These are phyloP conservation scores for Globisporangium iwayamae DNA, from an alignment of 352 stramenopile species.

Conservation along the genomic window DNA sequence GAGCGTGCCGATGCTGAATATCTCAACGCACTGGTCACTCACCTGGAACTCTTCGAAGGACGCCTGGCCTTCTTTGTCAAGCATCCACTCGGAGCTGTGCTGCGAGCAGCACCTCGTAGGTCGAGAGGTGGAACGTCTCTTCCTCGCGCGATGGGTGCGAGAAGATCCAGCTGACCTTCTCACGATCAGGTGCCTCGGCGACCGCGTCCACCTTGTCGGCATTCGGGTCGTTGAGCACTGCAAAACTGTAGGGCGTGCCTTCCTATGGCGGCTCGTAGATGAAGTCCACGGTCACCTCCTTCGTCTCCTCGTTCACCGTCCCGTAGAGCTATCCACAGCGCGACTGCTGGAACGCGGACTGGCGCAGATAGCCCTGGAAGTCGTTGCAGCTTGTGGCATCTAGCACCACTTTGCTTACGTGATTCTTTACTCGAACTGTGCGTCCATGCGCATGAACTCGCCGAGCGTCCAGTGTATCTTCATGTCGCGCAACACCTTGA, in stretches of 20 bases:
- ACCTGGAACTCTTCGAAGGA: conserved; percentile 97
- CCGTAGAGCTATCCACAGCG: conserved; percentile 95
- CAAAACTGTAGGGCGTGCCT: conserved; percentile 84
- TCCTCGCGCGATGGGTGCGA: conserved; percentile 94
- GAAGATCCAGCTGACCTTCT: conserved; percentile 97
- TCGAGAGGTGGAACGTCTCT: conserved; percentile 93
- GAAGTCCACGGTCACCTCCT: conserved; percentile 91
- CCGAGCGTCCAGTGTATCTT: conserved; percentile 98
- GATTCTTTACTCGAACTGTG: conserved; percentile 97
- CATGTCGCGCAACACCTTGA: conserved; percentile 95
- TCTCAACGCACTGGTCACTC: conserved; percentile 96
- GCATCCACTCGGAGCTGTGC: conserved; percentile 94
- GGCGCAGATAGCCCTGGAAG: conserved; percentile 89
- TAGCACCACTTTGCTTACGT: conserved; percentile 79
- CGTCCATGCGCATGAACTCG: conserved; percentile 97
- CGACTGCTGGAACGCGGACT: conserved; percentile 93
- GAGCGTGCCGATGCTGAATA: conserved; percentile 94
- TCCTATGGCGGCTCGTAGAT: conserved; percentile 96
- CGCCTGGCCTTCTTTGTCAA: conserved; percentile 92
- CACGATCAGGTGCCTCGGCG: conserved; percentile 80
- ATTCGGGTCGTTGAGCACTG: conserved; percentile 91
- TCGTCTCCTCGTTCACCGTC: conserved; percentile 79
- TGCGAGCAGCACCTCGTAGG: conserved; percentile 89
- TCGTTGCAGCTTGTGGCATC: conserved; percentile 87
- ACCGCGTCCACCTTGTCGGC: conserved; percentile 83